Conservation (phyloP, 805 yeast species). For the Ogataea pignaliae region DNA sequence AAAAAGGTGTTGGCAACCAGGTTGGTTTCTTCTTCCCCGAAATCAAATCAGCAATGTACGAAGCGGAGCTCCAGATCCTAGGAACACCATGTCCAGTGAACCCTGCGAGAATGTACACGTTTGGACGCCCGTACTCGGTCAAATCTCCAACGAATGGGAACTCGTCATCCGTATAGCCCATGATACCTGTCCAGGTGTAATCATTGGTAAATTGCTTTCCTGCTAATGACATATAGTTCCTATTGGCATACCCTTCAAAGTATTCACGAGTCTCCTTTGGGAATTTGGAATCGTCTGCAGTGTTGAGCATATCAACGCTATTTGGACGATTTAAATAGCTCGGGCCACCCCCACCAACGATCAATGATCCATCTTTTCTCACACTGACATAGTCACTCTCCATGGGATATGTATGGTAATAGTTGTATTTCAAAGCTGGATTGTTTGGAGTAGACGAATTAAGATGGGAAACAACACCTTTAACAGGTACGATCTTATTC, state of each 20-base stretch:
- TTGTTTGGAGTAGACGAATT: too few relatives aligned
- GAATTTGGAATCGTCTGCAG: slow-evolving; percentile 32
- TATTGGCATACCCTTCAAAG: slow-evolving; percentile 28
- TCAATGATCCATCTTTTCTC: slow-evolving; percentile 33
- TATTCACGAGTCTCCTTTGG: slow-evolving; percentile 21
- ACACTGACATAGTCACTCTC: slow-evolving; percentile 30
- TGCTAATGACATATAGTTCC: slow-evolving; percentile 18
- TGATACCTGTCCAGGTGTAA: slow-evolving; percentile 41
- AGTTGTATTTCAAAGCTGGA: slow-evolving; percentile 8
- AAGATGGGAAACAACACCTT: slow-evolving; percentile 16
- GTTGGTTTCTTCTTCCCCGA: slow-evolving; percentile 4
- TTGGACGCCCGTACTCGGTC: slow-evolving; percentile 20
- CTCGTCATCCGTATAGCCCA: slow-evolving; percentile 41
- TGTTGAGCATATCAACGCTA: slow-evolving; percentile 15
- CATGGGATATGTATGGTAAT: slow-evolving; percentile 17
- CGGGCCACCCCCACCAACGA: slow-evolving; percentile 32
- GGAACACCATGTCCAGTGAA: slow-evolving; percentile 54
- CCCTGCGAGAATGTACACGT: slow-evolving; percentile 38
- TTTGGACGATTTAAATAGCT: slow-evolving; percentile 11
- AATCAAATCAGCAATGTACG: slow-evolving; percentile 31
- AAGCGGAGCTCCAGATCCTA: slow-evolving; percentile 36
- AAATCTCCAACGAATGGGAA: slow-evolving; percentile 43
- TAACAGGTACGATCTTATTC: slow-evolving; percentile 32
- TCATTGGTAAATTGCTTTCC: slow-evolving; percentile 27
- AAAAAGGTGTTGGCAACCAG: slow-evolving; percentile 6